Conservation (phyloP, 2,329 filamentous ascomycete genomes). For the Colletotrichum costaricense region DNA sequence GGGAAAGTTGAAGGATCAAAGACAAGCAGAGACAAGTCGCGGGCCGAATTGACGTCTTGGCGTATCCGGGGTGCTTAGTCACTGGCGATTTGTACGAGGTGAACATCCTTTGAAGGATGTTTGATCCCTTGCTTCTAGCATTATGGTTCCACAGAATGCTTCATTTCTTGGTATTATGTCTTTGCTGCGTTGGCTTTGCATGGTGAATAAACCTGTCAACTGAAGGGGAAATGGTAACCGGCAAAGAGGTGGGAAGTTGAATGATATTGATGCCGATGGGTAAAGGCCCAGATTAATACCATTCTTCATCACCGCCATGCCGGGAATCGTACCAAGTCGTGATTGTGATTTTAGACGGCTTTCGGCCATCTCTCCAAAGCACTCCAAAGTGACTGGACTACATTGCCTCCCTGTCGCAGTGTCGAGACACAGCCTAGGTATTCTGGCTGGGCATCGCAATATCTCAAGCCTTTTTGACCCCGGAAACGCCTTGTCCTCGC, state of each 20-base stretch:
- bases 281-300: not conserved
- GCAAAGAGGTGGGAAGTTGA: not conserved
- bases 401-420: not conserved
- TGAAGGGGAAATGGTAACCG: not conserved
- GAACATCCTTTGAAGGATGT: not conserved
- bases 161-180: not conserved
- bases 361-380: not conserved
- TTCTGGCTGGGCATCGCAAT: not conserved
- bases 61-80: not conserved
- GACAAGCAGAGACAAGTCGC: not conserved
- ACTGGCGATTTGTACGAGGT: not conserved
- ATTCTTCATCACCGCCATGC: not conserved
- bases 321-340: not conserved
- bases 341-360: not conserved
- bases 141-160: not conserved
- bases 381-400: not conserved
- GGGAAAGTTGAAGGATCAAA: not conserved
- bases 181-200: not conserved
- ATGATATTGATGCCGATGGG: not conserved
- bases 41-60: not conserved
- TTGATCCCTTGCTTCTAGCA: not conserved
- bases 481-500: not conserved
- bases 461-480: not conserved
- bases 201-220: not conserved
- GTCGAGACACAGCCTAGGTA: not conserved